These are phyloP conservation scores for Hordeum vulgare DNA, from an alignment of 176 grass and related monocot species.

Conservation along the genomic window DNA sequence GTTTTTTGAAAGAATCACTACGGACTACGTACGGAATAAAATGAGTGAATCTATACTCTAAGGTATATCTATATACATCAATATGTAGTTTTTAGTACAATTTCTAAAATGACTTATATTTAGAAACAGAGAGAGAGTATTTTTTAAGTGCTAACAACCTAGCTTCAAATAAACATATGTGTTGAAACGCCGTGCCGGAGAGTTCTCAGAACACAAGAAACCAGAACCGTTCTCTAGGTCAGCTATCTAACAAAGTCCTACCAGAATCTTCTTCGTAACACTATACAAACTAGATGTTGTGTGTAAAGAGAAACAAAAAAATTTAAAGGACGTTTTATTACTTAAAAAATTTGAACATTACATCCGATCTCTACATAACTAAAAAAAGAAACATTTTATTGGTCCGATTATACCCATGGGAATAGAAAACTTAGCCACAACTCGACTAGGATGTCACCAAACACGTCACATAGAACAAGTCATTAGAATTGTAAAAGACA, in stretches of 20 bases:
- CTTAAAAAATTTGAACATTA: no score
- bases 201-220: constrained; percentile 8
- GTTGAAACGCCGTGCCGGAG: no score
- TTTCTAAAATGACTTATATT: no score
- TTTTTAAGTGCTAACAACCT: not conserved
- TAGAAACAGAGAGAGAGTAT: no score
- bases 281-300: not conserved
- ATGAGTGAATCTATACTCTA: no score
- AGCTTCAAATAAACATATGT: not conserved
- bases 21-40: no score
- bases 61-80: no score
- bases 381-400: not conserved
- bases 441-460: not conserved
- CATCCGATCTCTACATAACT: no score
- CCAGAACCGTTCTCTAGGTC: not conserved
- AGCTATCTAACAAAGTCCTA: constrained; percentile 22
- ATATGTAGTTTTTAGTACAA: no score
- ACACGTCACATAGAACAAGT: not conserved
- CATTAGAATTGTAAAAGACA: not conserved
- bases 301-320: not conserved
- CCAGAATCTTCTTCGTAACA: not conserved
- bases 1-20: no score
- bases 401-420: not conserved
- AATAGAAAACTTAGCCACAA: not conserved
- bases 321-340: no score